Conservation (phyloP, 177 flowering plant genomes). For the Vitis hybrid region DNA sequence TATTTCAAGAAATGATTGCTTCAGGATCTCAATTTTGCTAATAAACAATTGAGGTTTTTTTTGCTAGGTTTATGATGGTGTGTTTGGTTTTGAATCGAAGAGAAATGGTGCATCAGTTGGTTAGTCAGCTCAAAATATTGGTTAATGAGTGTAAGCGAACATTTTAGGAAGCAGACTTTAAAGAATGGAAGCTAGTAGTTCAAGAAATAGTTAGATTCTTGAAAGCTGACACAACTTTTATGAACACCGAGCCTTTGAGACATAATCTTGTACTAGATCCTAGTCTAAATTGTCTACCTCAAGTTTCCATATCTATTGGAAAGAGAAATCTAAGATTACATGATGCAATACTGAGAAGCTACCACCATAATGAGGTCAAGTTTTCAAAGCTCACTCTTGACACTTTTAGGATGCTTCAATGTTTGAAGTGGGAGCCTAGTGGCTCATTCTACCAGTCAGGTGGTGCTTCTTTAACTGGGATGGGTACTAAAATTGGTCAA, state of each 20-base stretch:
- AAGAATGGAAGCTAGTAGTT: constrained; percentile 86
- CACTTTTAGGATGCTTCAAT: constrained; percentile 90
- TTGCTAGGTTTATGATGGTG: constrained; percentile 78
- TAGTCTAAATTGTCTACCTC: constrained; percentile 55
- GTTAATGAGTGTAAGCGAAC: constrained; percentile 76
- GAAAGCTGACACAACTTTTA: constrained; percentile 80
- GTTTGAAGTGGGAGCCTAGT: constrained; percentile 95
- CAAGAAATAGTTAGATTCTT: constrained; percentile 81
- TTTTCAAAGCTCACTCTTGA: constrained; percentile 86
- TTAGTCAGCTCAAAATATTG: constrained; percentile 61
- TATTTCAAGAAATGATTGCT: constrained; percentile 79
- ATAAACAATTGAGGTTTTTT: constrained; percentile 77
- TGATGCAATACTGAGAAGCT: constrained; percentile 86
- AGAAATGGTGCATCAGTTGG: constrained; percentile 74
- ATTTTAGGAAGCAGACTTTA: constrained; percentile 86
- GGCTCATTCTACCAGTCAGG: constrained; percentile 72
- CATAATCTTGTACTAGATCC: constrained; percentile 76
- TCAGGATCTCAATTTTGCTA: constrained; percentile 61
- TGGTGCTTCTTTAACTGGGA: background rate
- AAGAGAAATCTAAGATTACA: constrained; percentile 59
- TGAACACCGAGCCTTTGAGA: constrained; percentile 88
- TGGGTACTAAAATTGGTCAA: constrained; percentile 32
- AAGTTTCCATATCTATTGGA: constrained; percentile 30
- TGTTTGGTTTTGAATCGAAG: constrained; percentile 75
- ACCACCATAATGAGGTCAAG: constrained; percentile 88